Evolutionary conservation across 139 green algal species (phyloP), one percentile per base, ranked within the genome.

Genomic region (Picochlorum sp.): DNA sequence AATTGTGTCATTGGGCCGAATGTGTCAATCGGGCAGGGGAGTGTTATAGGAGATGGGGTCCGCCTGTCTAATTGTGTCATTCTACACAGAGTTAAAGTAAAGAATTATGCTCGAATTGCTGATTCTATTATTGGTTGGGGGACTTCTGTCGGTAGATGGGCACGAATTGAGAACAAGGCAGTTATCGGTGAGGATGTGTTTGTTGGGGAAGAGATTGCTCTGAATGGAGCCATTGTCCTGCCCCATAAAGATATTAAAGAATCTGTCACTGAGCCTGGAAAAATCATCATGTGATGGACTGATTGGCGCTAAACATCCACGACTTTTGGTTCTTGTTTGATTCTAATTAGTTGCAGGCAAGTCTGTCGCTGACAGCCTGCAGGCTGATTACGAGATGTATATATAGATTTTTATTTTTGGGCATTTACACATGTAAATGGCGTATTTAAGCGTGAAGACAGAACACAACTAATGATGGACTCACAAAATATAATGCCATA

Each of bases 181-280:
- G 87, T 98, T 26, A 82, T 98, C 22, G 91, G 91, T 5, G 89
- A 98, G 72, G 88, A 97, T 50, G 90, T 98, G 8, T 61, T 78
- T 22, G 68, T 89, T 40, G 79, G 73, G 62, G 84, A 95, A 45
- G 91, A 98, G 75, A 64, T 97, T 33, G 88, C 91, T 68, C 36
- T 94, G n/a, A 98, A 98, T 55, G 91, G 91, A 7, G 79, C 85
- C 3, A 79, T 98, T 3, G 82, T 98, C 14, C 81, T 98, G 68
- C 91, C 91, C 0, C 91, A 98, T 80, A 98, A 98, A 67, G 73
- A 90, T 51, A 80, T 91, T 56, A 91, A 91, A 63, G 76, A 78
- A 49, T 77, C 65, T 33, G 65, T 81, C n/a, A 55, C 79, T 29
- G 70, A 81, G 18, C 73, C 78, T 1, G 76, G 76, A 4, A 72